Evolutionary conservation across 2,329 filamentous ascomycete genomes (phyloP).

Genomic region (Colletotrichum siamense): DNA sequence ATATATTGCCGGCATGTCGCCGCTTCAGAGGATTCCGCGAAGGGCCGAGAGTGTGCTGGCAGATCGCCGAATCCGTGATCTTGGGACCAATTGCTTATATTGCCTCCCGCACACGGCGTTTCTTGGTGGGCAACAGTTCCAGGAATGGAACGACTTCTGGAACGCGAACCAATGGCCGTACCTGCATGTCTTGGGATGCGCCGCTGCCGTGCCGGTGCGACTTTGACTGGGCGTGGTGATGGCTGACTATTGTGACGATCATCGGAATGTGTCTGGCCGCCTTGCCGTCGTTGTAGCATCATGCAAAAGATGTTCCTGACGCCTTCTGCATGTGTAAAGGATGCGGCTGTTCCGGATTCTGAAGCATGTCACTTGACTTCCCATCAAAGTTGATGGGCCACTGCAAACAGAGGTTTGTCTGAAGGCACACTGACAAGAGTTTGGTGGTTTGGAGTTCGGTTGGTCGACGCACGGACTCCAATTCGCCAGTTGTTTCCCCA

Average conservation of each 20-base stretch:
- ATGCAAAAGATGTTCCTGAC: background rate
- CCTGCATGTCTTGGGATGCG: background rate
- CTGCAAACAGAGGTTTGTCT: background rate
- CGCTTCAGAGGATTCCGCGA: background rate
- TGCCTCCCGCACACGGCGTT: background rate
- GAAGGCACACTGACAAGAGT: background rate
- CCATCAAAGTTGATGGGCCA: background rate
- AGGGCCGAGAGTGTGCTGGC: background rate
- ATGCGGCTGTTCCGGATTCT: background rate
- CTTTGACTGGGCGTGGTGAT: background rate
- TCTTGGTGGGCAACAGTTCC: background rate
- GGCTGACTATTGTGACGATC: background rate
- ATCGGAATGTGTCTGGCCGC: background rate
- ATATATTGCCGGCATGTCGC: slow-evolving; percentile 9
- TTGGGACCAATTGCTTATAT: slow-evolving; percentile 1
- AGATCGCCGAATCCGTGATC: slow-evolving; percentile 2
- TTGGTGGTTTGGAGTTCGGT: background rate
- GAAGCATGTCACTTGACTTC: background rate
- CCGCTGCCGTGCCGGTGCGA: background rate
- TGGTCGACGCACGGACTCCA: background rate
- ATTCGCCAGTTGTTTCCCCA: background rate
- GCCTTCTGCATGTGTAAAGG: background rate
- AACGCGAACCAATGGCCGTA: background rate
- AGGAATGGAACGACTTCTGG: background rate
- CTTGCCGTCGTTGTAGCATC: background rate